Percentiles rank a stretch among this genome's conserved stretches.
Evolutionary conservation across 2,329 filamentous ascomycete species (phyloP).

Genomic region (Neocucurbitaria cava): DNA sequence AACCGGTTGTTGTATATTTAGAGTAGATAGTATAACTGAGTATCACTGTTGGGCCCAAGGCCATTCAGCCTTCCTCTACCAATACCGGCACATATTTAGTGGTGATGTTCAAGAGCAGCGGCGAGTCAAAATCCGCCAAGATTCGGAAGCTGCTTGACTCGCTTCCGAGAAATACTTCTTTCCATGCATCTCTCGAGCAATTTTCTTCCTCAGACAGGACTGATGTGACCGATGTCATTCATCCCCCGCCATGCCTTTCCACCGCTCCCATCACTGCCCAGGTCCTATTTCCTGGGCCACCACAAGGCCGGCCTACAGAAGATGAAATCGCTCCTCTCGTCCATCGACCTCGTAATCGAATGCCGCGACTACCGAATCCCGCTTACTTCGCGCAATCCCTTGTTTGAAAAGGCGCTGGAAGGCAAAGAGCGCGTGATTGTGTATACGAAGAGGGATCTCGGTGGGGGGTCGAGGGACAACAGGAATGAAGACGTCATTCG

Average conservation of each 20-base stretch:
- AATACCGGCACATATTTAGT: not conserved
- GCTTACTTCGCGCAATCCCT: conserved; percentile 85
- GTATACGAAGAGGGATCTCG: conserved; percentile 83
- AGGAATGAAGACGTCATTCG: conserved; percentile 59
- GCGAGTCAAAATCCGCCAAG: conserved; percentile 15
- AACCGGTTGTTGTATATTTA: conserved; percentile 6
- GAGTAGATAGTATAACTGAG: conserved; percentile 9
- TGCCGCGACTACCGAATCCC: conserved; percentile 94
- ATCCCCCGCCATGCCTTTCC: conserved; percentile 77
- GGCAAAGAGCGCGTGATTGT: conserved; percentile 79
- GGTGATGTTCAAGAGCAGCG: not conserved
- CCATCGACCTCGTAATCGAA: conserved; percentile 88
- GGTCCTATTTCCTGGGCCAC: conserved; percentile 94
- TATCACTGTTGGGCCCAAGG: conserved; percentile 19
- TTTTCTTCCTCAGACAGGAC: not conserved
- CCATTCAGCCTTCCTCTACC: not conserved
- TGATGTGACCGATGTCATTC: conserved; percentile 54
- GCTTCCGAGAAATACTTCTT: conserved; percentile 3
- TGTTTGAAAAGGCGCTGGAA: conserved; percentile 80
- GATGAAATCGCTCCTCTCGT: conserved; percentile 81
- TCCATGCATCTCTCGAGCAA: not conserved
- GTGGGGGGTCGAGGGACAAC: conserved; percentile 32
- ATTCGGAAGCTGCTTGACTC: conserved; percentile 1
- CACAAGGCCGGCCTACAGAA: conserved; percentile 81
- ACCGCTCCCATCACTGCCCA: conserved; percentile 75